These are phyloP conservation scores for Diaporthe sp. DNA, from an alignment of 2,329 filamentous ascomycete species.

Conservation along the genomic window DNA sequence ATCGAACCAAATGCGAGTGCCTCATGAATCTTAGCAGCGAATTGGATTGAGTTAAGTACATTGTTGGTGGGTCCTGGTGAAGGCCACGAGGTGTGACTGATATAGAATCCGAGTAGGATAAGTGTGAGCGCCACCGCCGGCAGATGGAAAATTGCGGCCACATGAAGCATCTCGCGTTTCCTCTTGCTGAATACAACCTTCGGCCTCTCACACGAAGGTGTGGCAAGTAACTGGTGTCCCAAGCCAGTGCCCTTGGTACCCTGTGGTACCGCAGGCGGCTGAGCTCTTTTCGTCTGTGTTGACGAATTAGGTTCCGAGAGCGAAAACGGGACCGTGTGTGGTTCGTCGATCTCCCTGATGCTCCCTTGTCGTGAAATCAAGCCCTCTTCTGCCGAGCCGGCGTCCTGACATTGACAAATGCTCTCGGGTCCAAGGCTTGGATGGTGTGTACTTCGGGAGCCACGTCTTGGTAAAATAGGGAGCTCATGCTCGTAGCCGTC, in stretches of 20 bases:
- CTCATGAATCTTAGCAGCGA: background rate
- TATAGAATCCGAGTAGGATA: background rate
- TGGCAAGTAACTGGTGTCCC: background rate
- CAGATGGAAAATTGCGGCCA: background rate
- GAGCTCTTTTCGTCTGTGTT: background rate
- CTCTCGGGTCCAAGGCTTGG: background rate
- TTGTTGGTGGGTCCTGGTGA: background rate
- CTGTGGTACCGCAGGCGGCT: background rate
- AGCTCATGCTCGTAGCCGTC: background rate
- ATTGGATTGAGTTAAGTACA: background rate
- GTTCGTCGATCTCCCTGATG: background rate
- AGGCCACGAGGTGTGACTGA: background rate
- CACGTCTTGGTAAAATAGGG: background rate
- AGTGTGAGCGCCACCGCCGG: background rate
- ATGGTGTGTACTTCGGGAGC: background rate
- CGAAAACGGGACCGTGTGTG: background rate
- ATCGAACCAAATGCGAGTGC: background rate
- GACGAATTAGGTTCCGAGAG: background rate
- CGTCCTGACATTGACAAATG: background rate
- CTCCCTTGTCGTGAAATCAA: background rate
- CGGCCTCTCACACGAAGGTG: background rate
- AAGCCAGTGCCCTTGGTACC: background rate
- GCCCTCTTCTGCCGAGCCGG: background rate
- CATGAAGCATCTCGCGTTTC: background rate
- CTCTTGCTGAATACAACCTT: background rate